Evolutionary conservation across 2,329 filamentous ascomycete genomes (phyloP), one percentile per base, ranked within the genome.

Genomic region (Bipolaris cookei): DNA sequence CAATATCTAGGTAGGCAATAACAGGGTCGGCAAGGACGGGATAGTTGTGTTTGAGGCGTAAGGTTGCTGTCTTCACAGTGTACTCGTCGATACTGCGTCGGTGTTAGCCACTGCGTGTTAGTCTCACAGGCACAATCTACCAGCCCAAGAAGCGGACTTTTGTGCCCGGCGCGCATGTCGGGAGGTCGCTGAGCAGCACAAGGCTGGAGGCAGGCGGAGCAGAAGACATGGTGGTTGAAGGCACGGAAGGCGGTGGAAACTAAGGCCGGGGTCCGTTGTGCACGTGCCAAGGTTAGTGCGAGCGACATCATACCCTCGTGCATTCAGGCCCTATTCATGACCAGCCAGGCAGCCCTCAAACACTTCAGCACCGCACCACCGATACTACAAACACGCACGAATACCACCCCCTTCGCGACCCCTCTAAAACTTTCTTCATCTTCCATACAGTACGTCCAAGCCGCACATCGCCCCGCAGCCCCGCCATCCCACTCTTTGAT

Each of bases 121-220:
- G 30, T 41, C 7, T n/a, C 20, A n/a, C 18, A 3, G 14, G 46
- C 18, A 28, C 41, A 10, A 32, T n/a, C 79, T 83, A 97, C 94
- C 93, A 97, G 76, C 92, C 93, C 48, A 98, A 78, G 76, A 98
- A 96, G 59, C 94, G 88, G 59, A 97, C 89, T 79, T 98, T 98
- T n/a, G 87, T 85, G n/a, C 85, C 85, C 3, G 72, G 58, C 20
- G 77, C 76, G 44, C 82, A 79, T 54, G 80, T 71, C 1, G 79
- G 78, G n/a, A 82, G 64, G 50, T 82, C 77, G 10, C 72, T 73
- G 30, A 82, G 67, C 38, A 81, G 71, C 58, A 88, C 86, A 8
- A 82, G 73, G 32, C 65, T 76, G 45, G 76, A 78, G 13, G 91
- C 84, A 30, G 86, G 78, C 25, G 90, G 90, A 34, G 66, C 69